Evolutionary conservation across 805 yeast genomes (phyloP).

Genomic region (Candida easanensis): DNA sequence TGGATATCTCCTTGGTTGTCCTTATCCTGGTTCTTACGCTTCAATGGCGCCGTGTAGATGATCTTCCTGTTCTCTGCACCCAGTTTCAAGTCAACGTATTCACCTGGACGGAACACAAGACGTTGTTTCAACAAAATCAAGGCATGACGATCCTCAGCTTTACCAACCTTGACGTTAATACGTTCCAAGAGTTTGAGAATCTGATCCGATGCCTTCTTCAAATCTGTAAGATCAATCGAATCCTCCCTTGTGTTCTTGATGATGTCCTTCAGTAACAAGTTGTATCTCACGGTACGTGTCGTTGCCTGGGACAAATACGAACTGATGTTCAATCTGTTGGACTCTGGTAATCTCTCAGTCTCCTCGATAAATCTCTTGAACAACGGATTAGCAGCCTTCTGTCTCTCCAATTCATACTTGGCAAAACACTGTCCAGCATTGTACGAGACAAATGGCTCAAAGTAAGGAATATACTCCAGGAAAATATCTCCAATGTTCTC

Average conservation of each 20-base stretch:
- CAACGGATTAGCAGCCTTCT: conserved; percentile 82
- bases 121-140: conserved; percentile 84
- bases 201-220: conserved; percentile 71
- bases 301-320: conserved; percentile 95
- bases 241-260: conserved; percentile 79
- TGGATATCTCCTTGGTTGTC: conserved; percentile 76
- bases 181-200: conserved; percentile 72
- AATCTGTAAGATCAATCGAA: conserved; percentile 55
- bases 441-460: conserved; percentile 89
- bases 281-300: conserved; percentile 93
- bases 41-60: conserved; percentile 71
- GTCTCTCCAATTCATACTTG: conserved; percentile 91
- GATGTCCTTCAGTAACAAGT: conserved; percentile 76
- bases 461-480: conserved; percentile 75
- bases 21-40: conserved; percentile 73
- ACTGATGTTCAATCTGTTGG: conserved; percentile 85
- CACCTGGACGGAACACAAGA: conserved; percentile 76
- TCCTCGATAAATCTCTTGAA: conserved; percentile 94
- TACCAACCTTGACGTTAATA: conserved; percentile 83
- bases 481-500: conserved; percentile 85
- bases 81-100: conserved; percentile 80
- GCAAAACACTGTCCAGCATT: conserved; percentile 96
- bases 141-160: conserved; percentile 88
- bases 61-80: conserved; percentile 79
- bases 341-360: conserved; percentile 79